Conservation (phyloP, 225 moss, liverwort and hornwort species). For the Pleurozium schreberi region DNA sequence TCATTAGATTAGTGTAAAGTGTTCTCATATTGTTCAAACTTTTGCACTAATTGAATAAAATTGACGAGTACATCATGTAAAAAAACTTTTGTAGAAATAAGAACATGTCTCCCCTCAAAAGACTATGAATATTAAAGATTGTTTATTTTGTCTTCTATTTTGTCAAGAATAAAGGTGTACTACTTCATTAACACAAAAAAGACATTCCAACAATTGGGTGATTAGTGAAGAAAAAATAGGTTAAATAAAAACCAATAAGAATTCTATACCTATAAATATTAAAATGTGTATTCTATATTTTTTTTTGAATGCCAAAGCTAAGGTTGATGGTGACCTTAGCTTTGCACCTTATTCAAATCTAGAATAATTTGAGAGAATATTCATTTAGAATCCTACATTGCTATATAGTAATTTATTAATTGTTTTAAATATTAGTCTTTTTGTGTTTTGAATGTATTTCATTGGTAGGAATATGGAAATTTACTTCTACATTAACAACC, state of each 20-base stretch:
- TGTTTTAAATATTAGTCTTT: background rate
- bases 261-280: background rate
- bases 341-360: background rate
- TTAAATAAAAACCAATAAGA: background rate
- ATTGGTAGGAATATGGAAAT: background rate
- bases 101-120: background rate
- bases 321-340: background rate
- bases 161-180: background rate
- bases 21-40: background rate
- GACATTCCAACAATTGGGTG: background rate
- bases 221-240: background rate
- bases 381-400: background rate
- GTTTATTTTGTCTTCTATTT: background rate
- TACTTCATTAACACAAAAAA: background rate
- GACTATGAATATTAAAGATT: background rate
- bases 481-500: background rate
- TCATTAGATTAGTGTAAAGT: background rate
- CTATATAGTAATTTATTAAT: background rate
- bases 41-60: too few relatives aligned
- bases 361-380: background rate
- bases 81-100: background rate
- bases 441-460: background rate
- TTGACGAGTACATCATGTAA: background rate
- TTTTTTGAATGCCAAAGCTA: background rate
- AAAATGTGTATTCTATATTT: background rate